Evolutionary conservation across 2,329 filamentous ascomycete genomes (phyloP).

Genomic region (Aspergillus novoparasiticus): DNA sequence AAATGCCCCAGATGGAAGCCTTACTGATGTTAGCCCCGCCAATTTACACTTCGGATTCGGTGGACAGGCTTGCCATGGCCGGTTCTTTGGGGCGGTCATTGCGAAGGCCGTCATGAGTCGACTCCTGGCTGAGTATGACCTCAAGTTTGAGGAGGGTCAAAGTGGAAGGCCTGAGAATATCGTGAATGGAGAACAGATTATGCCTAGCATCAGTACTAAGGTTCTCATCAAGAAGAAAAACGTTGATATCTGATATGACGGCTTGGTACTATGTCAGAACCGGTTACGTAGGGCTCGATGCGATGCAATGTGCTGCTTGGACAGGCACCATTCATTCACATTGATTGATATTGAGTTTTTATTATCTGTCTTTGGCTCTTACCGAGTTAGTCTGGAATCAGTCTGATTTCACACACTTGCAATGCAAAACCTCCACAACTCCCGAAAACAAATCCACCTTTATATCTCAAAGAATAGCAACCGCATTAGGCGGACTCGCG

Average conservation of each 20-base stretch:
- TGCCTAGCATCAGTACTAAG: slow-evolving; percentile 24
- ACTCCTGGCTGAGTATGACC: slow-evolving; percentile 33
- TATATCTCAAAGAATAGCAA: slow-evolving; percentile 44
- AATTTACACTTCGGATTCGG: slow-evolving; percentile 34
- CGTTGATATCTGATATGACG: slow-evolving; percentile 1
- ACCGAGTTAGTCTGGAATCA: background rate
- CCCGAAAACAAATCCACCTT: background rate
- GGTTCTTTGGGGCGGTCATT: slow-evolving; percentile 26
- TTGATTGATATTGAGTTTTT: background rate
- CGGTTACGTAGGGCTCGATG: background rate
- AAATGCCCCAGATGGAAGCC: slow-evolving; percentile 16
- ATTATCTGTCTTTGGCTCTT: background rate
- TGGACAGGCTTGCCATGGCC: slow-evolving; percentile 28
- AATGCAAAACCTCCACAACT: background rate
- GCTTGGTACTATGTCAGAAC: background rate
- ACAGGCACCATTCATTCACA: background rate
- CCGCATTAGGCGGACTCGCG: slow-evolving; percentile 49
- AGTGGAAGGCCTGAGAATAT: slow-evolving; percentile 26
- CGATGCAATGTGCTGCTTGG: background rate
- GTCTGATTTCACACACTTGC: background rate
- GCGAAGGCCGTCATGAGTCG: slow-evolving; percentile 32
- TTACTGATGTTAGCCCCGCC: slow-evolving; percentile 21
- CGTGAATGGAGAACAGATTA: slow-evolving; percentile 31
- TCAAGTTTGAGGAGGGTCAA: slow-evolving; percentile 26
- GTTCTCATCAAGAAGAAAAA: slow-evolving; percentile 27